Percentiles rank a stretch among this genome's conserved stretches.
phyloP scores from a whole-genome alignment of 2,329 filamentous ascomycete species.

The Fusarium pseudograminearum region DNA sequence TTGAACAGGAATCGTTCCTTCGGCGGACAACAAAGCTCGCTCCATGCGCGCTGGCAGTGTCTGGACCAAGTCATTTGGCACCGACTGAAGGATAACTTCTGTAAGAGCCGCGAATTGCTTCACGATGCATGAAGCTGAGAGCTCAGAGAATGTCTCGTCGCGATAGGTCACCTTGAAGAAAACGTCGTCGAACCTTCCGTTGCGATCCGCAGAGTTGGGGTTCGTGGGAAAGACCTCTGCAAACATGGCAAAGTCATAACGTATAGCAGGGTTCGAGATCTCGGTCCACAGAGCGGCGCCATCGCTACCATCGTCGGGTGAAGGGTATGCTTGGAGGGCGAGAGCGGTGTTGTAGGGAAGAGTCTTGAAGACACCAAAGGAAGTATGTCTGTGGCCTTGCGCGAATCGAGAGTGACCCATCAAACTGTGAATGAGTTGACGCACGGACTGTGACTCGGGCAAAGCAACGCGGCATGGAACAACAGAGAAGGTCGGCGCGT shows the following conservation, averaged over 20 bases:
- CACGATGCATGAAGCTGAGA: slow-evolving; percentile 5
- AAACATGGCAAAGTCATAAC: slow-evolving; percentile 33
- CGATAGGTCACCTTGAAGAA: slow-evolving; percentile 32
- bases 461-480: slow-evolving; percentile 20
- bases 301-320: fast-evolving
- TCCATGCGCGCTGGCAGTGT: background rate
- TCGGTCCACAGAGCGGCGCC: background rate
- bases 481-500: slow-evolving; percentile 28
- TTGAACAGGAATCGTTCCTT: background rate
- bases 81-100: background rate
- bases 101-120: slow-evolving; percentile 20
- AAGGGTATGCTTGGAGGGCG: slow-evolving; percentile 16
- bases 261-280: slow-evolving; percentile 20
- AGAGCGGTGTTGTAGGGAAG: slow-evolving; percentile 30
- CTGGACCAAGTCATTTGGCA: slow-evolving; percentile 6
- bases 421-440: background rate
- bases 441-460: slow-evolving; percentile 4
- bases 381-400: slow-evolving; percentile 9
- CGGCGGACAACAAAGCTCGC: slow-evolving; percentile 5
- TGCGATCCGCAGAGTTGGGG: background rate
- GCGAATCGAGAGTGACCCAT: slow-evolving; percentile 7
- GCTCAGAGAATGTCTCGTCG: background rate
- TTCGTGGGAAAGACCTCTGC: slow-evolving; percentile 20
- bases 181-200: slow-evolving; percentile 8
- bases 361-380: slow-evolving; percentile 25